Conservation (phyloP, 768 basidiomycete species). For the Gymnopilus junonius region DNA sequence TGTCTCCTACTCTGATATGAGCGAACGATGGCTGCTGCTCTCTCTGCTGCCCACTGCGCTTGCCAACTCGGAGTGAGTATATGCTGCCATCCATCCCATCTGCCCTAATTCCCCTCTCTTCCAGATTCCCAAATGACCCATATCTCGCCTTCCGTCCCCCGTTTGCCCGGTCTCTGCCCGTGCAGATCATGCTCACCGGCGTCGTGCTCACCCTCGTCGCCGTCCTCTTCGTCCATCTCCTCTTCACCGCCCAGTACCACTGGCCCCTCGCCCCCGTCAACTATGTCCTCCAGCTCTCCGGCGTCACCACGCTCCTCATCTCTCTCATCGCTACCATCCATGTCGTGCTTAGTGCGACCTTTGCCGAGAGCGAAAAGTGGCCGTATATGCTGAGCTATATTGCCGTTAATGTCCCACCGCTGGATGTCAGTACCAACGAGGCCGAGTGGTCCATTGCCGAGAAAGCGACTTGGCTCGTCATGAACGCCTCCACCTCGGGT, state of each 20-base stretch:
- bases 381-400: constrained; percentile 97
- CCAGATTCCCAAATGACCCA: constrained; percentile 53
- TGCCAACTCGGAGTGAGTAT: constrained; percentile 7
- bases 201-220: constrained; percentile 83
- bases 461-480: constrained; percentile 79
- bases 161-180: constrained; percentile 87
- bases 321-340: constrained; percentile 79
- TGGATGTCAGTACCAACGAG: constrained; percentile 33
- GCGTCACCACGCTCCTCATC: constrained; percentile 79
- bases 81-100: background rate
- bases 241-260: constrained; percentile 96
- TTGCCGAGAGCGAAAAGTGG: constrained; percentile 74
- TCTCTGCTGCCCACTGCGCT: background rate
- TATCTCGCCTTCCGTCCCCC: constrained; percentile 77
- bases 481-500: constrained; percentile 85
- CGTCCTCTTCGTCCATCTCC: constrained; percentile 88
- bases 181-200: constrained; percentile 87
- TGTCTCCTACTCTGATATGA: background rate
- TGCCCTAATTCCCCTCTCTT: background rate
- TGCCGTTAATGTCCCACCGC: constrained; percentile 75
- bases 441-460: constrained; percentile 66
- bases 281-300: constrained; percentile 86
- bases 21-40: background rate
- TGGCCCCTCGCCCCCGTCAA: constrained; percentile 93
- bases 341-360: constrained; percentile 66